phyloP scores from a whole-genome alignment of 2,329 filamentous ascomycete species.

The Exserohilum turcica region DNA sequence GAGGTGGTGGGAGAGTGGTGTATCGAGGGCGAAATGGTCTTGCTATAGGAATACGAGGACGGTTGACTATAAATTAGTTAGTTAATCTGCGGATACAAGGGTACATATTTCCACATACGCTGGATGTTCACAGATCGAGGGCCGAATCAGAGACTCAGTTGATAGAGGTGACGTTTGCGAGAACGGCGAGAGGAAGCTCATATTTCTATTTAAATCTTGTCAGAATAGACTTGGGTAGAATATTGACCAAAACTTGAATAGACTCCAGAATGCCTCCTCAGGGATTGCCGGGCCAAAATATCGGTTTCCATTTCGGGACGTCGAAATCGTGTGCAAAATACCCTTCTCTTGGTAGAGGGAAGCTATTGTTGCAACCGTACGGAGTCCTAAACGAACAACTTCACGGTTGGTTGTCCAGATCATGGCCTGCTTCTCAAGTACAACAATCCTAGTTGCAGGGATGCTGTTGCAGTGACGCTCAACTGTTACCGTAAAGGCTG shows the following conservation, averaged over 20 bases:
- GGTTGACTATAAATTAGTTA: not conserved
- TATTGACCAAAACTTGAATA: not conserved
- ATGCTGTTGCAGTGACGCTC: too few species aligned
- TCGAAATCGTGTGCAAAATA: too few species aligned
- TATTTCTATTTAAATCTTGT: constrained; percentile 7
- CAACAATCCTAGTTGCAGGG: too few species aligned
- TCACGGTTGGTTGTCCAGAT: too few species aligned
- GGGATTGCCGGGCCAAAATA: not conserved
- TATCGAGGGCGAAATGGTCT: not conserved
- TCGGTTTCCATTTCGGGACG: too few species aligned
- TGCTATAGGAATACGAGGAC: not conserved
- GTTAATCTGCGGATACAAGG: not conserved
- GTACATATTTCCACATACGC: not conserved
- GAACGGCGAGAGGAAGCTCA: not conserved
- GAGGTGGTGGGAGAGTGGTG: not conserved
- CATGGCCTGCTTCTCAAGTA: too few species aligned
- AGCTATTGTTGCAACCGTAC: too few species aligned
- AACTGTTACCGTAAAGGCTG: too few species aligned
- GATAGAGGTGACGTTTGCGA: not conserved
- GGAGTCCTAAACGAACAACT: too few species aligned
- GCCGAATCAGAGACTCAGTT: not conserved
- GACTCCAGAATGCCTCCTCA: not conserved
- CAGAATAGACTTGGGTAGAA: constrained; percentile 12
- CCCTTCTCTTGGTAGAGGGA: too few species aligned
- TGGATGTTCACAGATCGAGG: not conserved